Percentiles rank a stretch among this genome's conserved stretches.
These are phyloP conservation scores for Pilobolus umbonatus DNA, from an alignment of 192 early-diverging fungal genomes.

Conservation along the genomic window DNA sequence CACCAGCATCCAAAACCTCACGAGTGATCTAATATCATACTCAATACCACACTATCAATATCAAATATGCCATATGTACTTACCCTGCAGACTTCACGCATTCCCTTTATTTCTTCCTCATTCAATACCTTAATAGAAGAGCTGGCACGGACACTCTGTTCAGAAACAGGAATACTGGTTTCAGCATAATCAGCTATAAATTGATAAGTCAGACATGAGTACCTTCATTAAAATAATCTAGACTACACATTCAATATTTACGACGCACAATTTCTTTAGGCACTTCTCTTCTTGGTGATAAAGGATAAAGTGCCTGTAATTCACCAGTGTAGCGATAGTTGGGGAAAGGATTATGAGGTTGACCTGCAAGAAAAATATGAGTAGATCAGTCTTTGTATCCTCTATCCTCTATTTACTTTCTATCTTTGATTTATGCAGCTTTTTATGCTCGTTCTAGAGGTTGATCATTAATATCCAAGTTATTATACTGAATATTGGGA, in stretches of 20 bases:
- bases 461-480: not conserved
- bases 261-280: constrained; percentile 55
- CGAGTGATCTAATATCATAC: constrained; percentile 58
- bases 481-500: not conserved
- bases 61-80: constrained; percentile 8
- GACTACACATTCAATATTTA: not conserved
- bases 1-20: constrained; percentile 87
- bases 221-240: not conserved
- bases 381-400: not conserved
- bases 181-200: constrained; percentile 73
- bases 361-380: constrained; percentile 1
- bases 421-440: constrained; percentile 5
- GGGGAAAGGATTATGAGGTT: constrained; percentile 56
- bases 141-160: constrained; percentile 60
- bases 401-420: not conserved
- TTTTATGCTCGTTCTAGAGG: constrained; percentile 6
- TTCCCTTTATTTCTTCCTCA: constrained; percentile 67
- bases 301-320: constrained; percentile 67
- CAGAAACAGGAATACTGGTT: constrained; percentile 56
- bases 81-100: constrained; percentile 79
- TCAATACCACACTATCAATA: not conserved
- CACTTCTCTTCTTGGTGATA: constrained; percentile 61
- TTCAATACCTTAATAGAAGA: constrained; percentile 65
- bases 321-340: constrained; percentile 59
- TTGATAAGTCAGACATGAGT: constrained; percentile 6